Base-by-base conservation (phyloP, 1,139 yeast genomes). In the Zygotorulaspora mrakii region DNA sequence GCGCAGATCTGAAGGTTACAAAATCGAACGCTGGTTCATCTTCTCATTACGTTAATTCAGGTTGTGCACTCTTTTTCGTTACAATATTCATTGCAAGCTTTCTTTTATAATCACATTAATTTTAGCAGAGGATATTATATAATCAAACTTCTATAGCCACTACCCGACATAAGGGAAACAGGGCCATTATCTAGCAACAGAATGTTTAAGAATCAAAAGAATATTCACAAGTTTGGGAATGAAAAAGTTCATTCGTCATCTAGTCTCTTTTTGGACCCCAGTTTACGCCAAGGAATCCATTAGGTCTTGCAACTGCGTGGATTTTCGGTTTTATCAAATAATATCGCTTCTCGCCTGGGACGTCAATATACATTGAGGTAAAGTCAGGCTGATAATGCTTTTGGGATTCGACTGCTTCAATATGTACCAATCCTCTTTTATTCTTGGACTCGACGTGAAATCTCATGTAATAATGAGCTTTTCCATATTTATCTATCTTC, bases 381-480 rank as follows among this genome's bases (percentile, higher is more conserved):
- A 84, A 82, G 42, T 83, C 84, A 23, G 88, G 82, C 48, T 77
- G 74, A 68, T 85, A 79, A 2, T 79, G 72, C 37, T 73, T 72
- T 49, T 80, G 85, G 17, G 68, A 62, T 43, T 68, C 71, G 18
- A 83, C 69, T 47, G 91, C 91, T 62, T 88, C 96, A 53, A 86
- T 70, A 41, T 81, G 78, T 5, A 84, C 94, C 21, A 79, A 68
- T 7, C 89, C 96, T 49, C 73, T 62, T 37, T 68, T 74, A 25
- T 64, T 56, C 17, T 67, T 67, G 35, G 94, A 80, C 57, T 86
- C 89, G 33, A 88, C 94, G 56, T 83, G 89, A 64, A 88, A 88
- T 60, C 82, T 79, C 94, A 88, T 83, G 45, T 79, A 71, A 54
- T 85, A 70, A 52, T 83, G 94, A 49, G 85, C 94, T 49, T 79